phyloP scores from a whole-genome alignment of 148 eudicot species.

The Heliosperma pusillum region DNA sequence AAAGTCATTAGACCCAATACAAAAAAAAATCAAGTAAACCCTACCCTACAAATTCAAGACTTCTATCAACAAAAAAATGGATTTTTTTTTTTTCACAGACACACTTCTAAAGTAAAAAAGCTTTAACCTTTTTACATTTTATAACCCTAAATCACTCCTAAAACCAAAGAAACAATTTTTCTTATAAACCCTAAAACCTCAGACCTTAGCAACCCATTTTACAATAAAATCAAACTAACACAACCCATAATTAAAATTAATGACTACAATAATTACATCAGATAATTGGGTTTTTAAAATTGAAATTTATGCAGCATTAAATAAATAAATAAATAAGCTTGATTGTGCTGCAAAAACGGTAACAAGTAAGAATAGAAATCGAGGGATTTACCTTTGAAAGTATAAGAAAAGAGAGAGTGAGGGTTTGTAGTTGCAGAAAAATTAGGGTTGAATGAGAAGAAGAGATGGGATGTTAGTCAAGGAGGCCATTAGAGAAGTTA shows the following conservation, averaged over 20 bases:
- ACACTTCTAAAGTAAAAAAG: constrained; percentile 8
- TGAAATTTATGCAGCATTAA: background rate
- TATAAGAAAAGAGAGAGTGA: background rate
- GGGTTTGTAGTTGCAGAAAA: background rate
- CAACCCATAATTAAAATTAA: background rate
- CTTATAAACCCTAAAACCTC: constrained; percentile 15
- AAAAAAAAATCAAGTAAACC: background rate
- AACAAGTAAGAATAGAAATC: background rate
- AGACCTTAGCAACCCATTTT: constrained; percentile 8
- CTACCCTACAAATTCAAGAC: background rate
- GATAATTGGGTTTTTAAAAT: background rate
- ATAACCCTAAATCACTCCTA: background rate
- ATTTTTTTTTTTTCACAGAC: background rate
- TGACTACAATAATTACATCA: no score
- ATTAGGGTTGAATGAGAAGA: background rate
- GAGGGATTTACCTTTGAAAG: background rate
- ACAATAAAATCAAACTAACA: background rate
- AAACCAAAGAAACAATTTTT: background rate
- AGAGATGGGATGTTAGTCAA: background rate
- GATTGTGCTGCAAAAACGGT: background rate
- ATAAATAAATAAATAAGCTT: background rate
- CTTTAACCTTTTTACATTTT: background rate
- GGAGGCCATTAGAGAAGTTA: background rate
- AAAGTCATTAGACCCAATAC: background rate
- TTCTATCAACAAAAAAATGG: background rate